Percentiles rank a stretch among this genome's conserved stretches.
Conservation (phyloP, 176 grass and related monocot species). For the Phyllostachys edulis region DNA sequence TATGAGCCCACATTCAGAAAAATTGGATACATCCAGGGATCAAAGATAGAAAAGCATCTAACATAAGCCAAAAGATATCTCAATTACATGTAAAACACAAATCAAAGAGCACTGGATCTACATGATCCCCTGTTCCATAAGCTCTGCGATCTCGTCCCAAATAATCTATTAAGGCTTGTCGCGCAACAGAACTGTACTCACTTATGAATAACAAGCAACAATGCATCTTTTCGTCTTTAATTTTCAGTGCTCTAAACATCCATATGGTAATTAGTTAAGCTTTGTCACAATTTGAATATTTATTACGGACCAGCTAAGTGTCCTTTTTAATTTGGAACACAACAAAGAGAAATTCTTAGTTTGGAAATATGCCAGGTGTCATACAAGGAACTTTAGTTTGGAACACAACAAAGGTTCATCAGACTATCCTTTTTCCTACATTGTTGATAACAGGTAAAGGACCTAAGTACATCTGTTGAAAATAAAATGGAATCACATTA, state of each 20-base stretch:
- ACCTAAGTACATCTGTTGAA: neutral
- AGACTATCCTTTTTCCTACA: neutral
- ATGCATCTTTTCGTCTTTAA: neutral
- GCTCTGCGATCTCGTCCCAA: too few relatives aligned
- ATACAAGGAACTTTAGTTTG: neutral
- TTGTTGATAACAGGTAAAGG: neutral
- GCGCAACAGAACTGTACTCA: neutral
- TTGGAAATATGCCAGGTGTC: neutral
- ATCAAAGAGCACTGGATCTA: neutral
- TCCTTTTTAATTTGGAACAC: neutral
- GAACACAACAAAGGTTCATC: neutral
- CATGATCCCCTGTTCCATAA: too few relatives aligned
- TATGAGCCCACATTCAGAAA: too few relatives aligned
- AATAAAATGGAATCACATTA: conserved; percentile 12
- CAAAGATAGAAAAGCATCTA: neutral
- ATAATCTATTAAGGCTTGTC: too few relatives aligned
- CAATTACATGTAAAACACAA: neutral
- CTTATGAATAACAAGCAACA: neutral
- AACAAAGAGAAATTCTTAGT: neutral
- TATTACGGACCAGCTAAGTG: neutral
- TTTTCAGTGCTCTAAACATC: neutral
- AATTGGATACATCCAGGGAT: neutral
- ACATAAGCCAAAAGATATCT: neutral
- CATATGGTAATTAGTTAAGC: neutral
- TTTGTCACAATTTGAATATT: conserved; percentile 9